Base-by-base conservation (phyloP, 2,329 filamentous ascomycete species). In the Penicillium sp. region DNA sequence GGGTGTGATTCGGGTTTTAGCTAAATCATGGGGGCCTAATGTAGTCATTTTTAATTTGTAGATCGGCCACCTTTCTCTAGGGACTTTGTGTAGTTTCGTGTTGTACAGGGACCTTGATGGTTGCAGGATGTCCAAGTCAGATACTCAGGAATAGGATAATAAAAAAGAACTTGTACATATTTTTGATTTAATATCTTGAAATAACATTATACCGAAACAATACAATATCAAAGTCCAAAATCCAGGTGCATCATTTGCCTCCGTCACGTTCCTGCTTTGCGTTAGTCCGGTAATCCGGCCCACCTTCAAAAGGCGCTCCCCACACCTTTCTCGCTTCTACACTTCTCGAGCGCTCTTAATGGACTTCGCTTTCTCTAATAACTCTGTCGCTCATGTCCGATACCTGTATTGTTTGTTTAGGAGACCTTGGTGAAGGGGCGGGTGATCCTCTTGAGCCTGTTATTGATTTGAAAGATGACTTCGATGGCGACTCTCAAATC, bases 371-470 rank as follows among this genome's bases (percentile, higher is more conserved):
- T 53, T 57, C 43, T 56, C 56, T 58, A 57, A 55, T 63, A 57
- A 58, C 56, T 61, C 56, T 50, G 58, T 61, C 64, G 66, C 71
- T 66, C 70, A 87, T 86, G 85, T 82, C 84, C 75, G 85, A 87
- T 73, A 85, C 83, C 67, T 88, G 85, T 76, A 88, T 88, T 76
- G 85, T 88, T 73, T 88, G 85, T 78, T 79, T 88, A 78, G 85
- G 85, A 79, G 85, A 88, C 78, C 82, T 88, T 76, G 82, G 80
- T 75, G 80, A 78, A 77, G 79, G 77, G 73, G 77, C 78, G 76
- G 79, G 78, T 76, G 78, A 79, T 69, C 75, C 75, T 69, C 68
- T 77, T 62, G 71, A 69, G 69, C 69, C 73, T 63, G 68, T 68
- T 71, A 76, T 69, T 72, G 66, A 75, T 69, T 66, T 66, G 63